Percentiles rank a stretch among this genome's conserved stretches.
These are phyloP conservation scores for Lactarius indigo DNA, from an alignment of 768 basidiomycete genomes.

Conservation along the genomic window DNA sequence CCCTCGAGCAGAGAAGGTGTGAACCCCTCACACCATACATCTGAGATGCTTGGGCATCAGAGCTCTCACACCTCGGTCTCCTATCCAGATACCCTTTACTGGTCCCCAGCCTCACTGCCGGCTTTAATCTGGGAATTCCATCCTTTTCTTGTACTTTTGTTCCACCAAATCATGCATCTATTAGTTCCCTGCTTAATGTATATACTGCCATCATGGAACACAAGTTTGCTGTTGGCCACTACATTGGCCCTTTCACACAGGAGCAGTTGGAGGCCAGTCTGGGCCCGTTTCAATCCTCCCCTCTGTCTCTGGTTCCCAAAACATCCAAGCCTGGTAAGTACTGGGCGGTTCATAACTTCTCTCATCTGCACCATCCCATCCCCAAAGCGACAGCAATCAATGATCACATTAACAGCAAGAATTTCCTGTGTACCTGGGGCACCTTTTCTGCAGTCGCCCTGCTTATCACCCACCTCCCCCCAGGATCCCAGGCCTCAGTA, in stretches of 20 bases:
- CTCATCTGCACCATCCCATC: slow-evolving; percentile 26
- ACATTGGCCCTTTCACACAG: slow-evolving; percentile 33
- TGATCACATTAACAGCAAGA: not conserved
- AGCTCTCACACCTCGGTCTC: slow-evolving; percentile 19
- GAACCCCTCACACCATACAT: slow-evolving; percentile 34
- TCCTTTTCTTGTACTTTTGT: slow-evolving; percentile 30
- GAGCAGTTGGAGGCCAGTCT: slow-evolving; percentile 29
- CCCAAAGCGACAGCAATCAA: not conserved
- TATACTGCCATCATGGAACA: slow-evolving; percentile 27
- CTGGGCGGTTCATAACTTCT: slow-evolving; percentile 39
- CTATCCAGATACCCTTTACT: slow-evolving; percentile 32
- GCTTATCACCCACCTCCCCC: too few relatives aligned
- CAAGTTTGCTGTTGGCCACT: slow-evolving; percentile 1
- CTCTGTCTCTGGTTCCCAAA: slow-evolving; percentile 34
- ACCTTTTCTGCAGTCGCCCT: too few relatives aligned
- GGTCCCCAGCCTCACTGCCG: slow-evolving; percentile 25
- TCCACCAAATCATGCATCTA: slow-evolving; percentile 35
- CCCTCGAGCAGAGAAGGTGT: slow-evolving; percentile 33
- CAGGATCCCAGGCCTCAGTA: too few relatives aligned
- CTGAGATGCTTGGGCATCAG: slow-evolving; percentile 32
- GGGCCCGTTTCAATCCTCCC: slow-evolving; percentile 36
- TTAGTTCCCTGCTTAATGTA: not conserved
- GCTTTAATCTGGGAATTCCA: slow-evolving; percentile 38
- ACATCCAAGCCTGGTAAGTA: slow-evolving; percentile 33
- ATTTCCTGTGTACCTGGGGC: not conserved